Conservation (phyloP, 1,284 basidiomycete genomes). For the Vanrija sp. region DNA sequence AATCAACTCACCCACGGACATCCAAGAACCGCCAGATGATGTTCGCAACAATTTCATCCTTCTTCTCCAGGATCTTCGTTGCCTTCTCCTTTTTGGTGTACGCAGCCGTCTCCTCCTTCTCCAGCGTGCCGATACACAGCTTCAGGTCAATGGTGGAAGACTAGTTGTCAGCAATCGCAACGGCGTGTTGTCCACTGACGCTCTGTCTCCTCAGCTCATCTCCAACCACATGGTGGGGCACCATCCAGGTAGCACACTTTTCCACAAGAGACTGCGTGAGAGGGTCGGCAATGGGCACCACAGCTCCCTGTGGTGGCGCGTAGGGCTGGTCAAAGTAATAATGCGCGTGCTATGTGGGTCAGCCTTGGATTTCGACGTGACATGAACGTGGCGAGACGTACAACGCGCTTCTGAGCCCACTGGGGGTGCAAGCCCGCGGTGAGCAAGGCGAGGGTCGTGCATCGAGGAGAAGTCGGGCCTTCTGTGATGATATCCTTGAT, state of each 20-base stretch:
- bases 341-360: constrained; percentile 40
- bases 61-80: constrained; percentile 84
- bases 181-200: constrained; percentile 56
- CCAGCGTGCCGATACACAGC: constrained; percentile 87
- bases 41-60: constrained; percentile 97
- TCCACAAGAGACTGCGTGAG: constrained; percentile 83
- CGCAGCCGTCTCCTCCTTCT: constrained; percentile 67
- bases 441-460: constrained; percentile 80
- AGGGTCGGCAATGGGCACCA: constrained; percentile 66
- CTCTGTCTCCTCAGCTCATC: constrained; percentile 94
- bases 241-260: constrained; percentile 87
- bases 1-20: constrained; percentile 69
- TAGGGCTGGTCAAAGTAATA: constrained; percentile 51
- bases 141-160: constrained; percentile 97
- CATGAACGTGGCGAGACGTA: constrained; percentile 13
- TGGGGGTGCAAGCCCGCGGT: constrained; percentile 65
- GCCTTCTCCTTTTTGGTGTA: constrained; percentile 75
- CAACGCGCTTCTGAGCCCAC: constrained; percentile 73
- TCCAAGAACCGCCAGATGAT: constrained; percentile 98
- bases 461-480: constrained; percentile 82
- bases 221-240: constrained; percentile 79
- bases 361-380: not conserved
- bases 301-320: constrained; percentile 24
- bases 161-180: constrained; percentile 48
- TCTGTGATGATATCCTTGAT: constrained; percentile 95